phyloP scores from a whole-genome alignment of 805 yeast species.

The Yarrowia sp. region DNA sequence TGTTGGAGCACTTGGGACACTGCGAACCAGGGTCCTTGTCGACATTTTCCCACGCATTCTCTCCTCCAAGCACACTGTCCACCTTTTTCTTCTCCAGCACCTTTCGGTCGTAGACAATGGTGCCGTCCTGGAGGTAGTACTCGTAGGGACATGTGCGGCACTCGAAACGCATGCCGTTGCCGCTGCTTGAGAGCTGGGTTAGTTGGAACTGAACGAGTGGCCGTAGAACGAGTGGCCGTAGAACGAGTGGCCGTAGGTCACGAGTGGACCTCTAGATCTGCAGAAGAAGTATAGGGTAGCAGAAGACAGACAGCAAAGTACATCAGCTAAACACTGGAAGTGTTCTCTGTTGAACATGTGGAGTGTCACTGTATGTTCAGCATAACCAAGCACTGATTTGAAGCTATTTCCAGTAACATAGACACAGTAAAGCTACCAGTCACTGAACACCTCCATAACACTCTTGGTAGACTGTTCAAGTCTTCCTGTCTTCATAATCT shows the following conservation, averaged over 20 bases:
- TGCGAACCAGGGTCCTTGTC: conserved; percentile 85
- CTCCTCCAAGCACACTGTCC: conserved; percentile 92
- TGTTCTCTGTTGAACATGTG: too few species aligned
- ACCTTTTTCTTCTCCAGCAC: conserved; percentile 81
- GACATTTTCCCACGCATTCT: conserved; percentile 98
- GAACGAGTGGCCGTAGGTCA: too few species aligned
- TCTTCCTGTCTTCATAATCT: too few species aligned
- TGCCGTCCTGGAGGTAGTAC: conserved; percentile 72
- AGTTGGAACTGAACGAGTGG: conserved; percentile 3
- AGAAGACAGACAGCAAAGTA: too few species aligned
- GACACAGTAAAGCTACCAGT: too few species aligned
- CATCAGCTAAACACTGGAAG: too few species aligned
- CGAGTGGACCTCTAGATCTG: background rate
- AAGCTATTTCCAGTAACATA: too few species aligned
- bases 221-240: background rate
- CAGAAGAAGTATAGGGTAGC: background rate
- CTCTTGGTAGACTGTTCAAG: too few species aligned
- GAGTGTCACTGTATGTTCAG: too few species aligned
- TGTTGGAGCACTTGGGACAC: conserved; percentile 88
- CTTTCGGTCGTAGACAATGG: conserved; percentile 82
- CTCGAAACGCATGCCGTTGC: conserved; percentile 60
- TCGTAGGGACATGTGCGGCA: conserved; percentile 96
- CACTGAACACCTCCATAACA: too few species aligned
- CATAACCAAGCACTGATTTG: too few species aligned
- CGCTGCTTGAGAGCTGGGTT: conserved; percentile 52